Evolutionary conservation across 2,329 filamentous ascomycete species (phyloP), one percentile per base, ranked within the genome.

Genomic region (Beauveria australis): DNA sequence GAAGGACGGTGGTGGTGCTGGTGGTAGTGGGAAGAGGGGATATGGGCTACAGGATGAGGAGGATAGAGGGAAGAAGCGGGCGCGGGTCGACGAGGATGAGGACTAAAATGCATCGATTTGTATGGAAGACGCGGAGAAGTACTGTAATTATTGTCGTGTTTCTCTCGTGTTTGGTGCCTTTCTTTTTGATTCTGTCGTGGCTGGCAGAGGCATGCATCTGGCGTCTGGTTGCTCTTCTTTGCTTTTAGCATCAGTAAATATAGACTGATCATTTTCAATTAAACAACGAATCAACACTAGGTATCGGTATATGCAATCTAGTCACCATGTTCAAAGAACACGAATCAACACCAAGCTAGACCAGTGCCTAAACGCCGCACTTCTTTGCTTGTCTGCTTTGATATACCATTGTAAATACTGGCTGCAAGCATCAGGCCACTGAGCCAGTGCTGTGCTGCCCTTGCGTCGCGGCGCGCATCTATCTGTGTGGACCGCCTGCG

Each of bases 11-110:
- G 47, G 37, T 2, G 37, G 55, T 22, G 8, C 7, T 30, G 30
- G 49, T 52, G 30, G 49, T 37, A 18, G 54, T 28, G 44, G 44
- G 19, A 91, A 89, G 75, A 87, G 92, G 71, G 85, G 89, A 41
- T 92, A 89, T 71, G 91, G 90, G 0, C 75, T 94, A 62, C 87
- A 91, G 66, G 87, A 89, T 33, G 80, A 80, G 1, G 85, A 82
- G 60, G 81, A 74, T 47, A 74, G 80, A 65, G 75, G 79, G 70
- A 78, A 81, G 54, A 97, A 96, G 79, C 84, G 89, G 67, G 88
- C 88, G 24, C 85, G 89, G 66, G 84, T 93, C 26, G 89, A 93
- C 28, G 89, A 91, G 62, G 90, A 92, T 46, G 62, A 57, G 53
- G 57, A 53, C 60, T 64, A 61, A 55, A 56, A 28, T 65, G 63